Base-by-base conservation (phyloP, 768 basidiomycete species). In the Terana coerulea region DNA sequence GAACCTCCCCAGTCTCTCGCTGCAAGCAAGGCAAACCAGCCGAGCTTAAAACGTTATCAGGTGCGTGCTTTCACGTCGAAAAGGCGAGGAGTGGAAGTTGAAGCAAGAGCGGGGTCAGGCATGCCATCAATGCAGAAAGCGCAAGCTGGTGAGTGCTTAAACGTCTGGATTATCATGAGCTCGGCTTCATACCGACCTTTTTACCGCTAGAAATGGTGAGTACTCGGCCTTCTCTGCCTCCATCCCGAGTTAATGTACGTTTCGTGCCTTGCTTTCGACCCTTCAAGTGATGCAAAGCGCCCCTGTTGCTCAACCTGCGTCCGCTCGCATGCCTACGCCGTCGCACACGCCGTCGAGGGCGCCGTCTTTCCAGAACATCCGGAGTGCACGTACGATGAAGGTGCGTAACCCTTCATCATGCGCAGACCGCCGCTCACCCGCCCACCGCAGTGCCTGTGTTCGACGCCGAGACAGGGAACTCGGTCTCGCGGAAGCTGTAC, bases 301-400 rank as follows among this genome's bases (percentile, higher is more conserved):
- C 88, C 88, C 7, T 88, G 88, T 61, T 54, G 53, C 43, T 83
- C 86, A 26, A 89, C 88, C 2, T 89, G 88, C 61, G 73, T 82
- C 54, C 80, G 88, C 34, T 89, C 86, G 28, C 86, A 88, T 72
- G 76, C 83, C 1, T 84, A 88, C 67, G 80, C 85, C 9, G 64
- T 79, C 47, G 74, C 78, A 15, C 85, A 86, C 67, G 78, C 84
- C 11, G 73, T 79, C 2, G 75, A 83, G 25, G 83, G 82, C 30
- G 71, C 73, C 1, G 69, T 70, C 37, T 59, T 85, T 44, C 82
- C 85, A 1, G 62, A 76, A 0, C 71, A 69, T 37, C 85, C 83
- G 11, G 83, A 86, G 51, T 90, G 88, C 63, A 88, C 86, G n/a
- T 89, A 80, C 55, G 88, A 89, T 57, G 88, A 89, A 59, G 70